A percentile compares a stretch with the other conserved stretches of the same genome.
phyloP scores from a whole-genome alignment of 192 early-diverging fungal genomes.

The Obelidium mucronatum region DNA sequence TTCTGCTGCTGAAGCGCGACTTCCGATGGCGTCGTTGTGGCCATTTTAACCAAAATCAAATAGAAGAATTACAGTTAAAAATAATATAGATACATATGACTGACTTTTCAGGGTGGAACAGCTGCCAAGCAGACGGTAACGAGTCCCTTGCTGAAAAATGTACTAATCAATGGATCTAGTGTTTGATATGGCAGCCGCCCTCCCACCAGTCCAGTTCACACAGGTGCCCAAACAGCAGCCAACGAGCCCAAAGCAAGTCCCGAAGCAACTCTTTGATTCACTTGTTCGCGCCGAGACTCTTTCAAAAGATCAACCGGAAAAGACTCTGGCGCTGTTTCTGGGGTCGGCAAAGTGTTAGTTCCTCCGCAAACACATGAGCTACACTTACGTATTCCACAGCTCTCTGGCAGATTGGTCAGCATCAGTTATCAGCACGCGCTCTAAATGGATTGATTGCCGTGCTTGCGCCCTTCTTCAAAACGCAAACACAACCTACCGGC shows the following conservation, averaged over 20 bases:
- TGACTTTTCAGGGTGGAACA: too few relatives aligned
- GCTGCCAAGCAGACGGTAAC: too few relatives aligned
- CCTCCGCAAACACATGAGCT: background rate
- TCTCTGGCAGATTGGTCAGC: slow-evolving; percentile 16
- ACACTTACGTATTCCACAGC: background rate
- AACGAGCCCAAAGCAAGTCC: background rate
- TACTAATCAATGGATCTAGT: too few relatives aligned
- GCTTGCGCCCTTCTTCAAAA: background rate
- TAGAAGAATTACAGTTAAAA: too few relatives aligned
- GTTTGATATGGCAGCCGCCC: too few relatives aligned
- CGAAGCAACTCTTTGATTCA: slow-evolving; percentile 6
- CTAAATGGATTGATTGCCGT: background rate
- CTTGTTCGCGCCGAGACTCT: background rate
- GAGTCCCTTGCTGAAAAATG: too few relatives aligned
- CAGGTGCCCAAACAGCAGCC: too few relatives aligned
- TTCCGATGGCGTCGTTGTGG: background rate
- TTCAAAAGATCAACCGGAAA: background rate
- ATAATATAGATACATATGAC: too few relatives aligned
- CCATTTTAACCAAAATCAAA: too few relatives aligned
- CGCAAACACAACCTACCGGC: background rate
- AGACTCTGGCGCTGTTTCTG: slow-evolving; percentile 15
- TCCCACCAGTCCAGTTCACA: too few relatives aligned
- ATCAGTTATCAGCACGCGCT: background rate
- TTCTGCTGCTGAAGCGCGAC: slow-evolving; percentile 77
- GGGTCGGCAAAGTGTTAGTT: slow-evolving; percentile 14